Percentiles rank a stretch among this genome's conserved stretches.
These are phyloP conservation scores for Aspergillus brunneoviolaceus DNA, from an alignment of 2,329 filamentous ascomycete genomes.

Conservation along the genomic window DNA sequence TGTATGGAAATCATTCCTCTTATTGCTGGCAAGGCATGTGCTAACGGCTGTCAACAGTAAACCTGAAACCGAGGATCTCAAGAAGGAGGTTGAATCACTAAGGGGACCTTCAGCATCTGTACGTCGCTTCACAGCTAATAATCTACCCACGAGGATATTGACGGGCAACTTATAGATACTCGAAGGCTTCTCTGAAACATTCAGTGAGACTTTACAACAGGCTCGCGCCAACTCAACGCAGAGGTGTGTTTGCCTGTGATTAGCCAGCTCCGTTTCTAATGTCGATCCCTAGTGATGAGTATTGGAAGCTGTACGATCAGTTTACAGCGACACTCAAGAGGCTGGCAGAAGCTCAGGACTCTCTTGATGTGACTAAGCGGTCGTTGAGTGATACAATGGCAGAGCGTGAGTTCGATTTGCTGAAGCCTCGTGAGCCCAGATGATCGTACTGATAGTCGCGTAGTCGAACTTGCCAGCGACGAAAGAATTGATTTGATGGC, in stretches of 20 bases:
- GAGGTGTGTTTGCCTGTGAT: slow-evolving; percentile 27
- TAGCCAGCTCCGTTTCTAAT: not conserved
- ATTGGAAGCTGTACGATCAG: slow-evolving; percentile 43
- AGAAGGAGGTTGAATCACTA: slow-evolving; percentile 37
- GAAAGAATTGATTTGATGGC: slow-evolving; percentile 41
- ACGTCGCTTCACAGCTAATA: not conserved
- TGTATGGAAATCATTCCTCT: slow-evolving; percentile 29
- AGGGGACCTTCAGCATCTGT: slow-evolving; percentile 24
- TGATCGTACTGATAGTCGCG: slow-evolving; percentile 21
- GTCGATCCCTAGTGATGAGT: slow-evolving; percentile 36
- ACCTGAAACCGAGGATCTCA: slow-evolving; percentile 42
- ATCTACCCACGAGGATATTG: not conserved
- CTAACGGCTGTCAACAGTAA: slow-evolving; percentile 33
- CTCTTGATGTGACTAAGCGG: slow-evolving; percentile 35
- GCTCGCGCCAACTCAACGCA: slow-evolving; percentile 38
- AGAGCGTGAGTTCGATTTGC: slow-evolving; percentile 32
- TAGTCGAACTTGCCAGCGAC: slow-evolving; percentile 37
- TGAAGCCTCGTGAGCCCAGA: not conserved
- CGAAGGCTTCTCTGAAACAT: slow-evolving; percentile 37
- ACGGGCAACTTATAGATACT: slow-evolving; percentile 16
- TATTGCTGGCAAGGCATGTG: not conserved
- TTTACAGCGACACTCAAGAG: slow-evolving; percentile 38
- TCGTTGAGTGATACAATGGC: slow-evolving; percentile 38
- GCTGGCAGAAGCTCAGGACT: slow-evolving; percentile 40
- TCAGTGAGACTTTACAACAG: slow-evolving; percentile 32